These are phyloP conservation scores for Pythium utonaiense DNA, from an alignment of 352 stramenopile genomes.

Conservation along the genomic window DNA sequence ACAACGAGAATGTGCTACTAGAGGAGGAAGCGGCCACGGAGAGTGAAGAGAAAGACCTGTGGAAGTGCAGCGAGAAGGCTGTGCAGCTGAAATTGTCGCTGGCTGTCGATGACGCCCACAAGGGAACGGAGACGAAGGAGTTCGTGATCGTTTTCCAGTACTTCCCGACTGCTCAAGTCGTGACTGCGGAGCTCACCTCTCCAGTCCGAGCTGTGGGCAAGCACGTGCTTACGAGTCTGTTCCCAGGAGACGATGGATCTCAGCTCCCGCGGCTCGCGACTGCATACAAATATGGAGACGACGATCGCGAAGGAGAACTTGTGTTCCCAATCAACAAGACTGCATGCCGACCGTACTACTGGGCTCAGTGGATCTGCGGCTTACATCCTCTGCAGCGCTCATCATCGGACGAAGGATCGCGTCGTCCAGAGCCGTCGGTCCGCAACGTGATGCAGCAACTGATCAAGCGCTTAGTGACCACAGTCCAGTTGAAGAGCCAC, in stretches of 20 bases:
- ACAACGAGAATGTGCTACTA: slow-evolving; percentile 24
- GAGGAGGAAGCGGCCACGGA: slow-evolving; percentile 17
- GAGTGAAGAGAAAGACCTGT: slow-evolving; percentile 34
- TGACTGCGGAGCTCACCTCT: slow-evolving; percentile 49
- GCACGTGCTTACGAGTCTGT: slow-evolving; percentile 42
- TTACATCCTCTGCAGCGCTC: slow-evolving; percentile 46
- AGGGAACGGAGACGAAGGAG: slow-evolving; percentile 24
- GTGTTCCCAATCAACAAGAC: slow-evolving; percentile 36
- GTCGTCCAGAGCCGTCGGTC: slow-evolving; percentile 54
- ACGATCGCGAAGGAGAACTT: slow-evolving; percentile 28
- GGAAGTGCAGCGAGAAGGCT: slow-evolving; percentile 48
- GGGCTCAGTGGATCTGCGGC: slow-evolving; percentile 75
- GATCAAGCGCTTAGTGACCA: slow-evolving; percentile 45
- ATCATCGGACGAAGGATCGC: neutral
- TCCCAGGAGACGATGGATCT: slow-evolving; percentile 55
- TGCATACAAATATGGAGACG: slow-evolving; percentile 46
- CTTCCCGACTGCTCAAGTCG: slow-evolving; percentile 44
- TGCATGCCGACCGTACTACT: slow-evolving; percentile 54
- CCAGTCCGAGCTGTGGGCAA: slow-evolving; percentile 10
- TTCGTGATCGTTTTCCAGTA: slow-evolving; percentile 70
- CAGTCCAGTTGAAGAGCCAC: slow-evolving; percentile 43
- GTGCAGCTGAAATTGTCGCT: slow-evolving; percentile 45
- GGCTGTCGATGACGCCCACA: slow-evolving; percentile 33
- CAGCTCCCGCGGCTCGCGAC: slow-evolving; percentile 35
- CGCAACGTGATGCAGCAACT: slow-evolving; percentile 64